Evolutionary conservation across 2,329 filamentous ascomycete genomes (phyloP).

Genomic region (Trichoderma guizhouense): DNA sequence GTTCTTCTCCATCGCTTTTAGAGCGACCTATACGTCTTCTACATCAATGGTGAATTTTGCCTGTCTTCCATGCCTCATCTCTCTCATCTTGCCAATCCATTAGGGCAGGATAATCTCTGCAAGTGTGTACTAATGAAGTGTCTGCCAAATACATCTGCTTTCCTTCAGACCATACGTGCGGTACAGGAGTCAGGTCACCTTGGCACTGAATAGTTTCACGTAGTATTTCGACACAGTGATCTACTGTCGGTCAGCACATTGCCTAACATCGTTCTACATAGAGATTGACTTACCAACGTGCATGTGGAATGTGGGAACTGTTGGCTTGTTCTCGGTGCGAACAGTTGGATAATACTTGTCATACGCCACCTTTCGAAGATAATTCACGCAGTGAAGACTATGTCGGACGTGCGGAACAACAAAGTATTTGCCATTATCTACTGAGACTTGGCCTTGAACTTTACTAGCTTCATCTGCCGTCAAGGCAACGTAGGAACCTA

Average conservation of each 20-base stretch:
- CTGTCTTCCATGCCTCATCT: not conserved
- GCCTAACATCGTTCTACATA: not conserved
- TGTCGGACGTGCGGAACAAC: not conserved
- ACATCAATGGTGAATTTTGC: not conserved
- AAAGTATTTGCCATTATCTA: not conserved
- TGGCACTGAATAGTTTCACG: not conserved
- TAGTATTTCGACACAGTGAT: not conserved
- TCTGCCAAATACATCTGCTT: not conserved
- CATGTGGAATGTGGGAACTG: not conserved
- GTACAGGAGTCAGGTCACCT: not conserved
- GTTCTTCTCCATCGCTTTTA: no score
- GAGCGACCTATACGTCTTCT: not conserved
- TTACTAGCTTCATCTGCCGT: not conserved
- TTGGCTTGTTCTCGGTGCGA: not conserved
- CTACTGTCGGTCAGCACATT: not conserved
- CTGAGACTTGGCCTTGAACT: not conserved
- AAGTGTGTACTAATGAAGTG: not conserved
- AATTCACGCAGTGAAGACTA: not conserved
- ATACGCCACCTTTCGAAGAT: not conserved
- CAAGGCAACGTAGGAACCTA: not conserved
- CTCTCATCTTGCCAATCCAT: not conserved
- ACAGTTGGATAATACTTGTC: not conserved
- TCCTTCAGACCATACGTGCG: not conserved
- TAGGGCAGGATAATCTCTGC: not conserved
- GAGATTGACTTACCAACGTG: not conserved